phyloP scores from a whole-genome alignment of 176 grass and related monocot genomes.

The Zea luxurians region DNA sequence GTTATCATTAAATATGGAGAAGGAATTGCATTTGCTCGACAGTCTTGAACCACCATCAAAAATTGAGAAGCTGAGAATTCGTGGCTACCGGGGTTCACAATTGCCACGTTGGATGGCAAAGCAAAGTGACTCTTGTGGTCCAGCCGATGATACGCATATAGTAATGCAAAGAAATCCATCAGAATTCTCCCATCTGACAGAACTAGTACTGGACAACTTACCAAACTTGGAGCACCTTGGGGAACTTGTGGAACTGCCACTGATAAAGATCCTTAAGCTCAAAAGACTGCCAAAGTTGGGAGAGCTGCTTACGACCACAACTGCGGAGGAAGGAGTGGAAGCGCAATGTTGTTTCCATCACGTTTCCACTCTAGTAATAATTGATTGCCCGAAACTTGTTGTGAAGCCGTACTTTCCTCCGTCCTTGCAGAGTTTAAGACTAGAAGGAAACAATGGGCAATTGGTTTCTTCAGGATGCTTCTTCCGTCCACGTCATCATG shows the following conservation, averaged over 20 bases:
- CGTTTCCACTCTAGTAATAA: not conserved
- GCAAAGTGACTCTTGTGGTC: not conserved
- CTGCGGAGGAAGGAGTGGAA: not conserved
- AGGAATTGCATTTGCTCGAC: not conserved
- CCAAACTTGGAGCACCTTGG: not conserved
- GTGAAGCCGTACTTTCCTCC: not conserved
- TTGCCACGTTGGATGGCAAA: conserved; percentile 23
- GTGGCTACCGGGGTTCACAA: not conserved
- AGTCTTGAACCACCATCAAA: conserved; percentile 3
- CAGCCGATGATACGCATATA: not conserved
- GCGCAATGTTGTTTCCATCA: not conserved
- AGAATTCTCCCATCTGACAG: not conserved
- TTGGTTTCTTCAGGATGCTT: not conserved
- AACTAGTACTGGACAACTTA: not conserved
- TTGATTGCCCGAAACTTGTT: not conserved
- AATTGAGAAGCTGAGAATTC: not conserved
- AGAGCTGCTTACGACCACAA: not conserved
- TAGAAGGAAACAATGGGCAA: not conserved
- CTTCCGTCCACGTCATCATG: not conserved
- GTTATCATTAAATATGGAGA: not conserved
- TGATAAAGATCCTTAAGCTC: not conserved
- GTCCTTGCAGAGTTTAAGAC: not conserved
- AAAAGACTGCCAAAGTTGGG: not conserved
- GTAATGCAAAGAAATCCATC: not conserved
- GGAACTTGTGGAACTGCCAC: not conserved